Conservation (phyloP, 2,329 filamentous ascomycete genomes). For the Microascus cirrosus region DNA sequence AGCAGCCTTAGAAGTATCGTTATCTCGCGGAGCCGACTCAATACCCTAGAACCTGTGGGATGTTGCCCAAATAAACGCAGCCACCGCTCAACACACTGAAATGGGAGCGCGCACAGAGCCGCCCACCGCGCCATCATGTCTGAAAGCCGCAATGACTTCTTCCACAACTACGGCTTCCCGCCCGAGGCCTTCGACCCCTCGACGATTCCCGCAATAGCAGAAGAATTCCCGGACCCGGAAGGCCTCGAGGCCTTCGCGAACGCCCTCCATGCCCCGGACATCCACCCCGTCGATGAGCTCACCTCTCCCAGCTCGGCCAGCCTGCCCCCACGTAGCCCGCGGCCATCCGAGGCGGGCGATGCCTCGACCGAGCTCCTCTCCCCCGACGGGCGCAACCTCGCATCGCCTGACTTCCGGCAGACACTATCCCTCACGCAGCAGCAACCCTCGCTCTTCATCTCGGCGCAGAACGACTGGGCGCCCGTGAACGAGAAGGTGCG, state of each 20-base stretch:
- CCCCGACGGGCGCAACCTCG: slow-evolving; percentile 17
- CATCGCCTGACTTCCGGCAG: slow-evolving; percentile 22
- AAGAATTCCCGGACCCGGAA: slow-evolving; percentile 62
- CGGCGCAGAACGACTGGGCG: slow-evolving; percentile 91
- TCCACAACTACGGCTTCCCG: slow-evolving; percentile 42
- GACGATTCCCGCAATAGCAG: slow-evolving; percentile 66
- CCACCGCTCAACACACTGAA: background rate
- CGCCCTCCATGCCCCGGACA: slow-evolving; percentile 73
- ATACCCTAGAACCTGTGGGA: background rate
- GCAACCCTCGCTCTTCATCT: slow-evolving; percentile 50
- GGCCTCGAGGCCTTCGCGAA: slow-evolving; percentile 70
- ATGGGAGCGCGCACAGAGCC: background rate
- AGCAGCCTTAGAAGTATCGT: background rate
- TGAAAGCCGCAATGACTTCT: slow-evolving; percentile 1
- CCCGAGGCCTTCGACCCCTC: slow-evolving; percentile 55
- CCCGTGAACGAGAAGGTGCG: slow-evolving; percentile 65
- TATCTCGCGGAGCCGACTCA: background rate
- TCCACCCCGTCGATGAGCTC: slow-evolving; percentile 49
- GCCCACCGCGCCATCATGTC: background rate
- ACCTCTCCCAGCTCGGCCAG: slow-evolving; percentile 28
- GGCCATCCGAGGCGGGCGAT: slow-evolving; percentile 13
- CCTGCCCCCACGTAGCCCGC: slow-evolving; percentile 13
- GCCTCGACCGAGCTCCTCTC: slow-evolving; percentile 27
- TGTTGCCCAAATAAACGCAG: background rate
- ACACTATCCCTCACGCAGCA: slow-evolving; percentile 25